phyloP scores from a whole-genome alignment of 1,284 basidiomycete species.

The Naganishia sp. region DNA sequence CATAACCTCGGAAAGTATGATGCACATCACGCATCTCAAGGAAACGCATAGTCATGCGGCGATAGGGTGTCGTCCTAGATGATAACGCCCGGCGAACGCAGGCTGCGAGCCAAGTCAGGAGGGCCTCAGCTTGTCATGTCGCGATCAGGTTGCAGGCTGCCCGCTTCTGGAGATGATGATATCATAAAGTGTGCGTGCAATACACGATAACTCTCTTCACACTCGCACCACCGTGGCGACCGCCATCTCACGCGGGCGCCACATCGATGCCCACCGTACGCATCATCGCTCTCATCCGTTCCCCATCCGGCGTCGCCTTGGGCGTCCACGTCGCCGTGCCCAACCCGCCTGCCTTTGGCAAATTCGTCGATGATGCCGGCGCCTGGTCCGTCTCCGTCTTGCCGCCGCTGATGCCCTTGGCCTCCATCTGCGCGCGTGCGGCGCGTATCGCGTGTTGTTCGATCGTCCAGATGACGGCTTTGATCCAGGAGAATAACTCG shows the following conservation, averaged over 20 bases:
- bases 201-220: too few relatives aligned
- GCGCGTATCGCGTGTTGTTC: slow-evolving; percentile 48
- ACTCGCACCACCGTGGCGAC: not conserved
- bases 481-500: slow-evolving; percentile 55
- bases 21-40: too few relatives aligned
- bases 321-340: slow-evolving; percentile 26
- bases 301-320: slow-evolving; percentile 28
- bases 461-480: slow-evolving; percentile 54
- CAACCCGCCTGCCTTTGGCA: not conserved
- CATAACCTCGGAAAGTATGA: too few relatives aligned
- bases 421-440: slow-evolving; percentile 27
- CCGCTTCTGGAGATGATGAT: too few relatives aligned
- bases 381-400: not conserved
- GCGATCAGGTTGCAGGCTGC: too few relatives aligned
- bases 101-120: too few relatives aligned
- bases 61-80: too few relatives aligned
- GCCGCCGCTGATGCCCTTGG: not conserved
- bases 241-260: slow-evolving; percentile 16
- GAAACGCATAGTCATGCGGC: too few relatives aligned
- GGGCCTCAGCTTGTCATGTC: too few relatives aligned
- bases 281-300: slow-evolving; percentile 30
- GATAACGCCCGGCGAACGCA: too few relatives aligned
- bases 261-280: slow-evolving; percentile 31
- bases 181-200: too few relatives aligned
- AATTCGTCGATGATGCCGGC: not conserved